These are phyloP conservation scores for Candida germanica DNA, from an alignment of 805 yeast genomes.

Conservation along the genomic window DNA sequence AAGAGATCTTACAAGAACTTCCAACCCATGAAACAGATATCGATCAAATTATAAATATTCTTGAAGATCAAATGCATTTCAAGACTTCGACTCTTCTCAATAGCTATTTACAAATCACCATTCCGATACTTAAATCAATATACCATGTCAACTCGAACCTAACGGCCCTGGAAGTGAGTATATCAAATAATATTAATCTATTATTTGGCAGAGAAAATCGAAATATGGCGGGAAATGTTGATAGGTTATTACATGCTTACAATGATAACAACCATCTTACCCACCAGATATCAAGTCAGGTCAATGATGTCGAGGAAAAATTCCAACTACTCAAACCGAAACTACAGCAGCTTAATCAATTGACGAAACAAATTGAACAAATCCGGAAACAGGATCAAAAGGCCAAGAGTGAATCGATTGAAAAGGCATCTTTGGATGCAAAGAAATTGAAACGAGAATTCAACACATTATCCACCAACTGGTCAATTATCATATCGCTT, in stretches of 20 bases:
- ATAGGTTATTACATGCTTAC: constrained; percentile 14
- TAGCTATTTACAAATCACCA: constrained; percentile 23
- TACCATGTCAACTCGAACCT: constrained; percentile 26
- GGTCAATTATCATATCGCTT: constrained; percentile 4
- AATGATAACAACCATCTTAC: constrained; percentile 5
- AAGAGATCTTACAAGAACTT: constrained; percentile 11
- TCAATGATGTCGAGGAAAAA: constrained; percentile 6
- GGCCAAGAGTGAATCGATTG: not conserved
- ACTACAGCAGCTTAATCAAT: constrained; percentile 15
- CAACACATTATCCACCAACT: constrained; percentile 9
- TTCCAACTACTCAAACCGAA: constrained; percentile 17
- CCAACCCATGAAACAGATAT: not conserved
- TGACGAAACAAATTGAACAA: constrained; percentile 12
- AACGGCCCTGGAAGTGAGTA: constrained; percentile 25
- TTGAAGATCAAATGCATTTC: constrained; percentile 12
- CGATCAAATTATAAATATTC: constrained; percentile 6
- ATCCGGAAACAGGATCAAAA: not conserved
- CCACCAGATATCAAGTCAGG: constrained; percentile 3
- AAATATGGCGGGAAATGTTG: constrained; percentile 11
- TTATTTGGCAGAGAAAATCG: constrained; percentile 9
- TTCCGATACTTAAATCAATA: constrained; percentile 33
- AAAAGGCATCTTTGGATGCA: not conserved
- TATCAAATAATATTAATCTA: constrained; percentile 8
- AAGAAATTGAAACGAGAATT: constrained; percentile 4
- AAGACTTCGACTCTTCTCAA: constrained; percentile 25